Base-by-base conservation (phyloP, 2,329 filamentous ascomycete species). In the Hypoxylon sp. region DNA sequence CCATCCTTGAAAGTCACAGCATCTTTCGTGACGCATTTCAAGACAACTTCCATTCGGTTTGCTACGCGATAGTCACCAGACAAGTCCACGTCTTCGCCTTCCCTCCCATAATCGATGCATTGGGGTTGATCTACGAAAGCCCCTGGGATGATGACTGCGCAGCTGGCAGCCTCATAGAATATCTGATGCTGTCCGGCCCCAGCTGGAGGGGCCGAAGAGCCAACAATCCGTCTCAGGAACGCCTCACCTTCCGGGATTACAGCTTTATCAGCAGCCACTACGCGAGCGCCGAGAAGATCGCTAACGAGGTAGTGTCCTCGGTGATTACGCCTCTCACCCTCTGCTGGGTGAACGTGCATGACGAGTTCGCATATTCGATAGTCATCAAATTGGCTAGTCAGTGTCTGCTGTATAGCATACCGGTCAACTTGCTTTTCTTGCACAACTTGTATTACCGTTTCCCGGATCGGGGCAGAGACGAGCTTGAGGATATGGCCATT, bases 21-120 rank as follows among this genome's bases (percentile, higher is more conserved):
- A 37, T 47, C 28, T 55, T 55, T n/a, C 28, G 6, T 7, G 28
- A 47, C 15, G 26, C 39, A 17, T n/a, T 55, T 26, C 24, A 46
- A 6, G 39, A 46, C 6, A 46, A 47, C 6, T 8, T 26, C 28
- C 52, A 26, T 41, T 37, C 28, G 4, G n/a, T 55, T 20, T 26
- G 26, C 17, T 28, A 28, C 24, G 11, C 6, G 13, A 55, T 55
- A 37, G 17, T 46, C 26, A 8, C 11, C 7, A 15, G 13, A 3
- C 26, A 47, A 17, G 47, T 55, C 4, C 41, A 39, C 13, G 4
- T 28, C 4, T 3, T 22, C 6, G n/a, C 6, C 4, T 6, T 37
- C 19, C 26, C 28, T n/a, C 32, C 37, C 17, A 3, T 19, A 7
- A 1, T 55, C 28, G 26, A 17, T 6, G 4, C 32, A n/a, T 39